A percentile compares a stretch with the other conserved stretches of the same genome.
phyloP scores from a whole-genome alignment of 176 grass and related monocot genomes.

The Oryza australiensis region DNA sequence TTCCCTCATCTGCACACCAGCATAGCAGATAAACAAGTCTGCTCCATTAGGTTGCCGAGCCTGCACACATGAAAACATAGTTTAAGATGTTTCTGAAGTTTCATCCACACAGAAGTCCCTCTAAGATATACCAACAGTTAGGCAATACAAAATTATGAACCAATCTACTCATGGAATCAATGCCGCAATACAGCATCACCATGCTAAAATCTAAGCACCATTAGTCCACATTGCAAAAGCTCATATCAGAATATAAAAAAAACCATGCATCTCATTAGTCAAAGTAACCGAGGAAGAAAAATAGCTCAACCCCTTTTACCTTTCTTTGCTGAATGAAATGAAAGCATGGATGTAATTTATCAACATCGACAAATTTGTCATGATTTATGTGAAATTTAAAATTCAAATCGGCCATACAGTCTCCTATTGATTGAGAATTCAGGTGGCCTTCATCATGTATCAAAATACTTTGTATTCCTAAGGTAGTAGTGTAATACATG shows the following conservation, averaged over 20 bases:
- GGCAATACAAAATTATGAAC: not conserved
- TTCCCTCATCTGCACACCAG: slow-evolving; percentile 83
- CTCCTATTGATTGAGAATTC: too few species aligned
- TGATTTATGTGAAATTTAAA: too few species aligned
- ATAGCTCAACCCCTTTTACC: not conserved
- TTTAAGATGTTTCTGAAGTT: not conserved
- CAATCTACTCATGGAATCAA: not conserved
- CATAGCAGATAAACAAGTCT: slow-evolving; percentile 82
- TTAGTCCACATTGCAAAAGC: not conserved
- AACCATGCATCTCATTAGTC: not conserved
- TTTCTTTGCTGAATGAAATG: not conserved
- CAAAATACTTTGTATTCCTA: too few species aligned
- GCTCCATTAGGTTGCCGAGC: slow-evolving; percentile 72
- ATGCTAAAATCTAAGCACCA: not conserved
- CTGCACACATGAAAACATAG: slow-evolving; percentile 22
- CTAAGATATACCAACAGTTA: too few species aligned
- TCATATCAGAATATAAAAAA: not conserved
- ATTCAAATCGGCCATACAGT: too few species aligned
- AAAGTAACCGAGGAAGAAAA: not conserved
- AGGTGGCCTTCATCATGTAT: too few species aligned
- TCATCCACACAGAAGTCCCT: not conserved
- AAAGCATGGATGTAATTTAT: too few species aligned
- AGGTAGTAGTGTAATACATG: too few species aligned
- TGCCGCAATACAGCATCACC: not conserved
- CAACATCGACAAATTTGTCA: too few species aligned